These are phyloP conservation scores for Globisporangium viniferum DNA, from an alignment of 352 stramenopile species.

Conservation along the genomic window DNA sequence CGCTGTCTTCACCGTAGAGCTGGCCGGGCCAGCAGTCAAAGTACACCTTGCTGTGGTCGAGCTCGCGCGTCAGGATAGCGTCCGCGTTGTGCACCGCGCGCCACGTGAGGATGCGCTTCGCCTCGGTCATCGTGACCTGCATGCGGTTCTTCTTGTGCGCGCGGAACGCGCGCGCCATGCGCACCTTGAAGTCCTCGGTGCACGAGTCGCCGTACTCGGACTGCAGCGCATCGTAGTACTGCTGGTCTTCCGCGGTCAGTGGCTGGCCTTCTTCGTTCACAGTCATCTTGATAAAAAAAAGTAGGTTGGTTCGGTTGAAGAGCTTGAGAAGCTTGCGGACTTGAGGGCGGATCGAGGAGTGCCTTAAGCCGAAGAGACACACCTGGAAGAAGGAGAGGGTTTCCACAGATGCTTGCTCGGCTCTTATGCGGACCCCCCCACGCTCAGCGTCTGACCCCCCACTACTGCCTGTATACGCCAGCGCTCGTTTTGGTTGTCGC, in stretches of 20 bases:
- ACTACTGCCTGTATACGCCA: not conserved
- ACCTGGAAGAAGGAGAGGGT: not conserved
- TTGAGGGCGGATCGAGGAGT: not conserved
- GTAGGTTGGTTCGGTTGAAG: not conserved
- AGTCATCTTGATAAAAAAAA: constrained; percentile 22
- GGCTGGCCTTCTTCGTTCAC: constrained; percentile 47
- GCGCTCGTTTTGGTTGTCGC: not conserved
- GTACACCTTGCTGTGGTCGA: constrained; percentile 59
- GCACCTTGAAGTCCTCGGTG: constrained; percentile 64
- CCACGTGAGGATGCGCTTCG: constrained; percentile 62
- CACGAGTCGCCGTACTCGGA: constrained; percentile 44
- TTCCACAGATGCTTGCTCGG: too few species aligned
- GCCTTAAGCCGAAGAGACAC: not conserved
- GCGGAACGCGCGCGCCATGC: constrained; percentile 55
- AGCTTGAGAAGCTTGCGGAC: not conserved
- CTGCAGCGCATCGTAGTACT: constrained; percentile 57
- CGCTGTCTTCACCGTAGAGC: constrained; percentile 69
- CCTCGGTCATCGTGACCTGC: constrained; percentile 57
- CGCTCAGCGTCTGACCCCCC: not conserved
- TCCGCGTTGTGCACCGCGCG: constrained; percentile 46
- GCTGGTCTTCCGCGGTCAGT: constrained; percentile 48
- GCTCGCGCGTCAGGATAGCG: constrained; percentile 40
- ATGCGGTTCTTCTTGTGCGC: constrained; percentile 66
- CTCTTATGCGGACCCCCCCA: not conserved
- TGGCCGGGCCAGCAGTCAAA: constrained; percentile 63